Percentiles rank a stretch among this genome's conserved stretches.
These are phyloP conservation scores for Metschnikowia cubensis DNA, from an alignment of 805 yeast genomes.

Conservation along the genomic window DNA sequence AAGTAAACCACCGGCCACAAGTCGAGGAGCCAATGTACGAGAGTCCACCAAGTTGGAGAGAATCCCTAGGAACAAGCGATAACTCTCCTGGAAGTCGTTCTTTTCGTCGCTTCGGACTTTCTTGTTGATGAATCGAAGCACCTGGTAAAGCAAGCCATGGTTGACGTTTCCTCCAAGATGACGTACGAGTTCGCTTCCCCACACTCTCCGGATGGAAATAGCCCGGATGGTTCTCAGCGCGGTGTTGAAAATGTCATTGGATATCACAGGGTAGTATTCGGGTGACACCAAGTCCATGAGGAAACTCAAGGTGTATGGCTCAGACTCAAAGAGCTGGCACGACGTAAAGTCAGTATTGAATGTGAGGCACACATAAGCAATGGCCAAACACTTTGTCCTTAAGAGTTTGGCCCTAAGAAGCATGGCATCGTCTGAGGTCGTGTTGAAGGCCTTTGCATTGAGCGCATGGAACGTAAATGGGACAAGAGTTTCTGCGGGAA, in stretches of 20 bases:
- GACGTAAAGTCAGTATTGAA: conserved; percentile 56
- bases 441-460: conserved; percentile 69
- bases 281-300: conserved; percentile 72
- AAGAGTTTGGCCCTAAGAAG: conserved; percentile 56
- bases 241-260: conserved; percentile 50
- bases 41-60: conserved; percentile 59
- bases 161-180: conserved; percentile 81
- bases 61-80: conserved; percentile 55
- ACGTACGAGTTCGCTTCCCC: conserved; percentile 74
- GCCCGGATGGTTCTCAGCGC: conserved; percentile 67
- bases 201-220: conserved; percentile 59
- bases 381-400: conserved; percentile 60
- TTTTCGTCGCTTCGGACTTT: conserved; percentile 40
- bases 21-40: conserved; percentile 49
- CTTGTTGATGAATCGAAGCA: conserved; percentile 59
- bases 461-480: conserved; percentile 60
- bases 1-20: conserved; percentile 74
- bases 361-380: conserved; percentile 59
- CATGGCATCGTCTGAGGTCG: conserved; percentile 49
- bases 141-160: conserved; percentile 78
- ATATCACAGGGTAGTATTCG: conserved; percentile 45
- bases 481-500: conserved; percentile 63
- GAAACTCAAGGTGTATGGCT: conserved; percentile 63
- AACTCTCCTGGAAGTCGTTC: conserved; percentile 35
- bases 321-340: conserved; percentile 64